Percentiles rank a stretch among this genome's conserved stretches.
phyloP scores from a whole-genome alignment of 2,329 filamentous ascomycete genomes.

The Epichloe bromicola region DNA sequence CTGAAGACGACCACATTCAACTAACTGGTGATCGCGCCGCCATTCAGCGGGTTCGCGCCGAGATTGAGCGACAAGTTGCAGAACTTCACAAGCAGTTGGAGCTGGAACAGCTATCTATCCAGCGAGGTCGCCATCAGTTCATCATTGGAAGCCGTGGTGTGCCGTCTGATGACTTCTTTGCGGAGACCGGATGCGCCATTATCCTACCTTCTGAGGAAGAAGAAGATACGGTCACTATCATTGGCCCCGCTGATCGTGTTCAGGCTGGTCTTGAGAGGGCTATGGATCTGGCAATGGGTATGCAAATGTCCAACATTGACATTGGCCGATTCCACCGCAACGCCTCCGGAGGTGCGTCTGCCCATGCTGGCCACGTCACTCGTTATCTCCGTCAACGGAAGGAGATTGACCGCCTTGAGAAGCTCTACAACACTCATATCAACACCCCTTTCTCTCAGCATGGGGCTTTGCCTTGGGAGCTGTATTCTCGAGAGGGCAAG shows the following conservation, averaged over 20 bases:
- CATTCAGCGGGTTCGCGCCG: conserved; percentile 65
- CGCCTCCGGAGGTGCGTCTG: conserved; percentile 56
- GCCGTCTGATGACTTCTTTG: conserved; percentile 73
- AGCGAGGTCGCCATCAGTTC: conserved; percentile 84
- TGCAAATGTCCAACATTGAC: conserved; percentile 76
- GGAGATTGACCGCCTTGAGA: conserved; percentile 73
- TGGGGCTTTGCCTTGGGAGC: conserved; percentile 67
- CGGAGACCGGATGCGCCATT: conserved; percentile 80
- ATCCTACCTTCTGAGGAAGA: conserved; percentile 67
- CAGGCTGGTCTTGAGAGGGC: conserved; percentile 66
- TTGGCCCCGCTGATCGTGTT: conserved; percentile 65
- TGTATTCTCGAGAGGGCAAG: conserved; percentile 78
- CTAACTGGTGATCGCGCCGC: conserved; percentile 76
- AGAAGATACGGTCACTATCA: conserved; percentile 71
- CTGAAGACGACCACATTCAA: conserved; percentile 62
- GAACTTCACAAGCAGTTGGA: conserved; percentile 65
- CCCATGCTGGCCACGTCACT: conserved; percentile 75
- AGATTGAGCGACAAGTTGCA: conserved; percentile 67
- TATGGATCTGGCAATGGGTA: conserved; percentile 76
- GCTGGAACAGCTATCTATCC: conserved; percentile 67
- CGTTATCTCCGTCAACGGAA: conserved; percentile 74
- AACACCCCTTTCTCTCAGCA: conserved; percentile 61
- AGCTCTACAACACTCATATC: conserved; percentile 71
- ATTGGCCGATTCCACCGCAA: conserved; percentile 66
- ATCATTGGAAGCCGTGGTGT: conserved; percentile 77